These are phyloP conservation scores for Cordyceps fumosorosea DNA, from an alignment of 2,329 filamentous ascomycete genomes.

Conservation along the genomic window DNA sequence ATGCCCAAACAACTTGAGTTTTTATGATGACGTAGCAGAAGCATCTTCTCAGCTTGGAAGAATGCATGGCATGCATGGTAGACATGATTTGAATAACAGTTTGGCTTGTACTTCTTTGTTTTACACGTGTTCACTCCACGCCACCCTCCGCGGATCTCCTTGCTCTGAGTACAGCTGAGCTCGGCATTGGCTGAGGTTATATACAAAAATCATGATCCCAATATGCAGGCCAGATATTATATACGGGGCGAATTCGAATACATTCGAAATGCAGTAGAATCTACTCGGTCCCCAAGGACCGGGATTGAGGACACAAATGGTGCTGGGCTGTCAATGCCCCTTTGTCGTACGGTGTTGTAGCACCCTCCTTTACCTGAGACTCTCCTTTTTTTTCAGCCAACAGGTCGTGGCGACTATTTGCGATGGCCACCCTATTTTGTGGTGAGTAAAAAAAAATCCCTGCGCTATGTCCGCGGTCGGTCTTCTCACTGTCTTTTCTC, in stretches of 20 bases:
- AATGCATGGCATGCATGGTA: too few species aligned
- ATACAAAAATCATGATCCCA: background rate
- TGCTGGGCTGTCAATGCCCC: background rate
- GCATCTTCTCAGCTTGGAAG: too few species aligned
- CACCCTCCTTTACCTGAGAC: background rate
- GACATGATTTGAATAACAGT: too few species aligned
- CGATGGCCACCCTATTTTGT: background rate
- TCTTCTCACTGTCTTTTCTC: background rate
- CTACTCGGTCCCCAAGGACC: background rate
- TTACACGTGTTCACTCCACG: background rate
- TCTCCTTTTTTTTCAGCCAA: background rate
- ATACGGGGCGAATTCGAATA: background rate
- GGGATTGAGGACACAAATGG: background rate
- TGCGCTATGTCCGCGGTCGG: background rate
- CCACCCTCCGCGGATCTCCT: background rate
- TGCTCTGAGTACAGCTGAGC: background rate
- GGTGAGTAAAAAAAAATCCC: background rate
- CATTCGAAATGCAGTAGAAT: background rate
- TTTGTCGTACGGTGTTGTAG: background rate
- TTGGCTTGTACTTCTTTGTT: background rate
- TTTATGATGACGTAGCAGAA: too few species aligned
- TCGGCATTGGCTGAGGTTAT: background rate
- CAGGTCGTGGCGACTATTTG: background rate
- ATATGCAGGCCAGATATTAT: background rate
- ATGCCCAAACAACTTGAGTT: too few species aligned